Base-by-base conservation (phyloP, 495 filamentous ascomycete species). In the Aspergillus haitiensis region DNA sequence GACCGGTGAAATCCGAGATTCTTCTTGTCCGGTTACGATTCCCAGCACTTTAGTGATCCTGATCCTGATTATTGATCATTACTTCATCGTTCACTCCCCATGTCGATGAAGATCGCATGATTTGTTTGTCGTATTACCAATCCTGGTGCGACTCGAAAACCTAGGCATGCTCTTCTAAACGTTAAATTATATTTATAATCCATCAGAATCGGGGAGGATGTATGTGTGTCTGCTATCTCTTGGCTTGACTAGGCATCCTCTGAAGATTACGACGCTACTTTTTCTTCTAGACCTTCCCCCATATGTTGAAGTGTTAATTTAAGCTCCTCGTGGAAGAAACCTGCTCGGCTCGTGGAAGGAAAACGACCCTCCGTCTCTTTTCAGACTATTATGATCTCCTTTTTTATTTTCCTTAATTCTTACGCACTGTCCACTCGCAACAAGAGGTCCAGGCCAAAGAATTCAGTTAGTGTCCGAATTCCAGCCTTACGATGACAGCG, bases 1-100 rank as follows among this genome's bases (percentile, higher is more conserved):
- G 47, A 48, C 47, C 52, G 57, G 56, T 46, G 56, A 63, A 63
- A 63, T 62, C 60, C 60, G 60, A 62, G 44, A 55, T n/a, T 21
- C 31, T 35, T 32, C 37, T 40, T 50, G 18, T 37, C 46, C 32
- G 31, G 31, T 56, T 44, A 32, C 42, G 12, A 31, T 42, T 34
- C 31, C 21, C 39, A 35, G 32, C 27, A 46, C 4, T 7, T 47
- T 21, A 10, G 10, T 18, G 4, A 8, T 47, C 44, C 15, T 47
- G 15, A 16, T 47, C 44, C 44, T 47, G 44, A 47, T 47, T 47
- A 47, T 47, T 47, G 44, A 47, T 47, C 44, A 47, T 6, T 16
- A 27, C 52, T 27, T 16, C 36, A n/a, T 3, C 10, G 36, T 18
- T 16, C 13, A 21, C 9, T 47, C n/a, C 16, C 27, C 44, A 15